Percentiles rank a stretch among this genome's conserved stretches.
Evolutionary conservation across 371 early-diverging fungal genomes (phyloP).

Genomic region (Saksenaea vasiformis): DNA sequence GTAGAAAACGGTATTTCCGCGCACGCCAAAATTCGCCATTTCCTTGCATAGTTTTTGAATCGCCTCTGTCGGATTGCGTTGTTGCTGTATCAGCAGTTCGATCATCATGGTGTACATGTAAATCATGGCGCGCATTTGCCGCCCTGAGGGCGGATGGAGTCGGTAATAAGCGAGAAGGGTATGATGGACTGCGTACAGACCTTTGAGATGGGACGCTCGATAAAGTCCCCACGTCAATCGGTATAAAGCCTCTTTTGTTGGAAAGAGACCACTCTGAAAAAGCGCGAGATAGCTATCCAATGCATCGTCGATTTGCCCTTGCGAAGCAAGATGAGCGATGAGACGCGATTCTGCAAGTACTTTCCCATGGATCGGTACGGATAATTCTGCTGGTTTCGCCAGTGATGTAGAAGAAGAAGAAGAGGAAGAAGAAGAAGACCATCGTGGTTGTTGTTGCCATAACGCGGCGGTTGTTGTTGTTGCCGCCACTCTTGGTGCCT

Average conservation of each 20-base stretch:
- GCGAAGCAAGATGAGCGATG: neutral
- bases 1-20: conserved; percentile 3
- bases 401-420: neutral
- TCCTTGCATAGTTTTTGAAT: conserved; percentile 9
- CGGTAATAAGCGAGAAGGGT: conserved; percentile 14
- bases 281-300: conserved; percentile 10
- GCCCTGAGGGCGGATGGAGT: conserved; percentile 7
- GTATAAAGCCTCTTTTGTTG: conserved; percentile 19
- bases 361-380: neutral
- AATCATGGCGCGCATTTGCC: conserved; percentile 11
- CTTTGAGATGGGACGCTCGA: conserved; percentile 11
- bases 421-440: neutral
- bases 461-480: neutral
- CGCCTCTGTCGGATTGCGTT: neutral
- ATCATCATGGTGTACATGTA: conserved; percentile 22
- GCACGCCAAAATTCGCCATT: conserved; percentile 4
- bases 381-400: neutral
- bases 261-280: conserved; percentile 4
- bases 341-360: neutral
- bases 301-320: neutral
- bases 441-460: neutral
- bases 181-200: conserved; percentile 21
- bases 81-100: conserved; percentile 9
- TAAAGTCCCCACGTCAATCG: conserved; percentile 18
- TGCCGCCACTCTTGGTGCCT: neutral